Evolutionary conservation across 192 early-diverging fungal genomes (phyloP).

Genomic region (Chytriomyces sp.): DNA sequence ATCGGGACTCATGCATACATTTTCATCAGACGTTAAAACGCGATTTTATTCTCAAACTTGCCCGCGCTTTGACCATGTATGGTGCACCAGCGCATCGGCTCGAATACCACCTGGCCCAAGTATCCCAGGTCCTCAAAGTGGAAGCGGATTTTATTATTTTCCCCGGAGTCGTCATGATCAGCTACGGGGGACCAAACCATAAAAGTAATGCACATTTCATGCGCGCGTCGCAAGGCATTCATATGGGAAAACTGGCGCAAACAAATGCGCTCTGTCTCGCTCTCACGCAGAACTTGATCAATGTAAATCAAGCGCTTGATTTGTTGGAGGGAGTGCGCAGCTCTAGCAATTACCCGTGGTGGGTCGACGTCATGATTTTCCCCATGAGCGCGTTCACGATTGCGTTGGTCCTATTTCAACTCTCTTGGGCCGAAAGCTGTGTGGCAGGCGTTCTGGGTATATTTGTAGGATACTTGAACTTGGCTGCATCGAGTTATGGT

Average conservation of each 20-base stretch:
- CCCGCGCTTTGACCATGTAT: constrained; percentile 41
- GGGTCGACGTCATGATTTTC: constrained; percentile 29
- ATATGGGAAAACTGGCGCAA: constrained; percentile 49
- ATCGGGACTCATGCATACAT: neutral
- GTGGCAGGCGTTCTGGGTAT: constrained; percentile 33
- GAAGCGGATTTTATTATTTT: constrained; percentile 42
- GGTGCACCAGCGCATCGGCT: constrained; percentile 52
- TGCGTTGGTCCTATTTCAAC: constrained; percentile 42
- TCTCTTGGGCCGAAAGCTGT: constrained; percentile 40
- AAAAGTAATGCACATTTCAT: constrained; percentile 40
- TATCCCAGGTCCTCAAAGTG: constrained; percentile 40
- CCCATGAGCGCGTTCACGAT: constrained; percentile 40
- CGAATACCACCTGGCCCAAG: constrained; percentile 41
- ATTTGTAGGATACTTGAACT: constrained; percentile 34
- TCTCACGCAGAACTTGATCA: constrained; percentile 31
- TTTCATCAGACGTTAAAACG: constrained; percentile 27
- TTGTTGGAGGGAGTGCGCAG: constrained; percentile 35
- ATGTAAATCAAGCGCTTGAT: constrained; percentile 37
- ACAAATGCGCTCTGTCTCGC: constrained; percentile 48
- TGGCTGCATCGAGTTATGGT: constrained; percentile 29
- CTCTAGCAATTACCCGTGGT: constrained; percentile 21
- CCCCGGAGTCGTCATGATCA: constrained; percentile 43
- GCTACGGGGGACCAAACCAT: constrained; percentile 32
- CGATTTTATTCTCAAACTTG: constrained; percentile 49
- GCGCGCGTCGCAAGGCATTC: constrained; percentile 39